phyloP scores from a whole-genome alignment of 257 asterid genomes.

The Lycium barbarum region DNA sequence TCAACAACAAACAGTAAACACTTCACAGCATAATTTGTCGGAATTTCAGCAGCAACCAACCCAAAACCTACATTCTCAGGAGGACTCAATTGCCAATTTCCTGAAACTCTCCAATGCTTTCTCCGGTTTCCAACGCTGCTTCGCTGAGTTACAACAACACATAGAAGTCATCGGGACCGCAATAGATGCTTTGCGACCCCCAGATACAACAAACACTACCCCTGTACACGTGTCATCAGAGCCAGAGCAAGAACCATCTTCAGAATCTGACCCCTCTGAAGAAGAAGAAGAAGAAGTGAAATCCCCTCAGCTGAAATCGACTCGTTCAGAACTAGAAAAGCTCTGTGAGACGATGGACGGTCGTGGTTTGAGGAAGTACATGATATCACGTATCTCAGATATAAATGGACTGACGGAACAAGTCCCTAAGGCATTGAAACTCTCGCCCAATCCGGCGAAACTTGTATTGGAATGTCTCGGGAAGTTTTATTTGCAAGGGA shows the following conservation, averaged over 20 bases:
- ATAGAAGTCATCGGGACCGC: constrained; percentile 55
- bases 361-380: constrained; percentile 62
- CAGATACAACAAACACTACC: constrained; percentile 33
- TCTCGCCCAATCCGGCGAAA: constrained; percentile 62
- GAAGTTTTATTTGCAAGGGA: constrained; percentile 81
- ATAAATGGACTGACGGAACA: constrained; percentile 59
- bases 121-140: constrained; percentile 57
- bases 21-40: neutral
- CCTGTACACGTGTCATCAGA: constrained; percentile 26
- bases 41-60: constrained; percentile 15
- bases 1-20: neutral
- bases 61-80: constrained; percentile 30
- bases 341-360: constrained; percentile 64
- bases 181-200: constrained; percentile 46
- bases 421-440: constrained; percentile 69
- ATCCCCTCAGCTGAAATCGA: constrained; percentile 20
- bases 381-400: constrained; percentile 46
- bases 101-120: constrained; percentile 59
- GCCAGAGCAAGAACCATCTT: neutral
- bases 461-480: constrained; percentile 78
- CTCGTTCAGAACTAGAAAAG: constrained; percentile 59
- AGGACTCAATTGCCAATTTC: constrained; percentile 50
- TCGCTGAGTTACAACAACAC: constrained; percentile 64
- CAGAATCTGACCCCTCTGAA: constrained; percentile 9
- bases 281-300: constrained; percentile 31